These are phyloP conservation scores for Bolboschoenus planiculmis DNA, from an alignment of 176 grass and related monocot genomes.

Conservation along the genomic window DNA sequence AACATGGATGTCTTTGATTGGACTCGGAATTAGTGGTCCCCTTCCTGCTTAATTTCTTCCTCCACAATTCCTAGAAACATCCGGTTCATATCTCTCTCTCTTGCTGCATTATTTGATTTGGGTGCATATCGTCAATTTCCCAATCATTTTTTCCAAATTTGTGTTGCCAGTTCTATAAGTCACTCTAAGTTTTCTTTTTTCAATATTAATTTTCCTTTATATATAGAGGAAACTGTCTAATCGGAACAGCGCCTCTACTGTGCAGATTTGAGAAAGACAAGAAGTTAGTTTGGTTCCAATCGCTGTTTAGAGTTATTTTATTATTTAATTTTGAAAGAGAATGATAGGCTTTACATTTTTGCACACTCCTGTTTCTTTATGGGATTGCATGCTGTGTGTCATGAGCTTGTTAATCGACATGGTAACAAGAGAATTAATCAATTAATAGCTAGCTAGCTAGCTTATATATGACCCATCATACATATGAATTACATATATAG, in stretches of 20 bases:
- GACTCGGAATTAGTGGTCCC: neutral
- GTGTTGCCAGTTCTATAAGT: neutral
- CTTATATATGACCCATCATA: neutral
- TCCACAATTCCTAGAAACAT: neutral
- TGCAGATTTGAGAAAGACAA: neutral
- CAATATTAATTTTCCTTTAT: too few relatives aligned
- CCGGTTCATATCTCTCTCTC: neutral
- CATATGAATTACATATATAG: neutral
- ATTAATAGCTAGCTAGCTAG: neutral
- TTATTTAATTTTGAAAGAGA: neutral
- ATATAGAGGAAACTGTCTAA: too few relatives aligned
- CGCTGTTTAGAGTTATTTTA: neutral
- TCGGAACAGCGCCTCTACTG: neutral
- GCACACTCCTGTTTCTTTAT: neutral
- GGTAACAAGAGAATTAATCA: slow-evolving; percentile 4
- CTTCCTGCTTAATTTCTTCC: neutral
- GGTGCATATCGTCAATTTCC: neutral
- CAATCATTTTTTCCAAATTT: neutral
- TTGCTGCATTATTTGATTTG: neutral
- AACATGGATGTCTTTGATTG: neutral
- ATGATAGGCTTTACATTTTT: neutral
- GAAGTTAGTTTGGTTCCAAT: neutral
- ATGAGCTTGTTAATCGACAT: neutral
- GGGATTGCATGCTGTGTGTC: neutral
- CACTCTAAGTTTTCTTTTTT: too few relatives aligned